Evolutionary conservation across 2,329 filamentous ascomycete genomes (phyloP), one percentile per base, ranked within the genome.

Genomic region (Aspergillus sp.): DNA sequence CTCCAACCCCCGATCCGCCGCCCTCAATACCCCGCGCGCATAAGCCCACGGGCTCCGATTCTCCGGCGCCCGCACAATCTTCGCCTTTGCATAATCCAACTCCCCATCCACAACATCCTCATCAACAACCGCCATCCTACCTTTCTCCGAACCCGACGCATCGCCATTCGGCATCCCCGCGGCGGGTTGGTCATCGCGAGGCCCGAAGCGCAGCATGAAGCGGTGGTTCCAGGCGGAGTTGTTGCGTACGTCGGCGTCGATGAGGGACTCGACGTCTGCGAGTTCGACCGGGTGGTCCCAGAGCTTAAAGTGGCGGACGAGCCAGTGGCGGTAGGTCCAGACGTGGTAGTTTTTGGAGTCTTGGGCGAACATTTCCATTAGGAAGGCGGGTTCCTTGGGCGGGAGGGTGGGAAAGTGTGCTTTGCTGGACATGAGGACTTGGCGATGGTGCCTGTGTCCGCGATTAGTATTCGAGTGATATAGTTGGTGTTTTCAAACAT

Each of bases 321-420:
- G 65, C 82, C 84, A 76, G 66, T 95, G 89, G 49, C 93, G 80
- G 73, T 97, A 98, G 47, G 85, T 89, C 93, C 93, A 98, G 43
- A 97, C 93, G 66, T 98, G 93, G 67, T 98, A 97, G 74, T 98
- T 98, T 73, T 98, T 98, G 44, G 86, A 82, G 66, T 98, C 93
- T 58, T 86, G 79, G 37, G 78, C 79, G 47, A 98, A 84, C 80
- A 98, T 97, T 42, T 77, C 70, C 50, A 77, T 79, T 50, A 96
- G 79, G 66, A 97, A 97, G 12, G 76, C 76, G 17, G 78, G 75
- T 71, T 98, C 93, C 3, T 79, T 80, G 3, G 75, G 66, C 9
- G 80, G 81, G 45, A 88, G 77, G 15, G 65, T 74, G 12, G 80
- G 72, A 49, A 76, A 76, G 58, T 74, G 55, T 6, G 52, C 47